phyloP scores from a whole-genome alignment of 129 eudicot species.

The Logfia minima region DNA sequence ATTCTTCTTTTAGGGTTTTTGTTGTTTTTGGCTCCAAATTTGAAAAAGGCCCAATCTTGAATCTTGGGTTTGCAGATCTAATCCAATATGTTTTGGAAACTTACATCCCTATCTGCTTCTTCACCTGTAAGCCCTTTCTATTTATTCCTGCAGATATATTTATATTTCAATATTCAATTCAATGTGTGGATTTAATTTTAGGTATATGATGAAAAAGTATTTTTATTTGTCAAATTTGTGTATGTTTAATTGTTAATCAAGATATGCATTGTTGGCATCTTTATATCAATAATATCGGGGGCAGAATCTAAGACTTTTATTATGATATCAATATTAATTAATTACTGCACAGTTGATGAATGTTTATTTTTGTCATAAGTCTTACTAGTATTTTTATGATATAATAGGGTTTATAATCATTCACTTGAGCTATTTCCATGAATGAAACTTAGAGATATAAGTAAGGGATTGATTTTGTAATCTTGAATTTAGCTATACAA shows the following conservation, averaged over 20 bases:
- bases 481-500: no score
- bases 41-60: not conserved
- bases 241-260: not conserved
- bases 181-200: not conserved
- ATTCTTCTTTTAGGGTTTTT: not conserved
- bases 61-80: slow-evolving; percentile 59
- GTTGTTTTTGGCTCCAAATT: not conserved
- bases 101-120: slow-evolving; percentile 70
- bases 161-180: no score
- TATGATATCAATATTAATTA: not conserved
- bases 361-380: not conserved
- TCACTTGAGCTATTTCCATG: not conserved
- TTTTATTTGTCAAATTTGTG: not conserved
- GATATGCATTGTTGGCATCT: not conserved
- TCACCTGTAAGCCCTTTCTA: slow-evolving; percentile 58
- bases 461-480: not conserved
- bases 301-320: not conserved
- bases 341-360: not conserved
- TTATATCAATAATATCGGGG: not conserved
- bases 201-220: not conserved
- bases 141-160: not conserved
- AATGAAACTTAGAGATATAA: not conserved
- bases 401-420: not conserved
- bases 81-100: slow-evolving; percentile 77
- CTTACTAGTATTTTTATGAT: not conserved